phyloP scores from a whole-genome alignment of 352 stramenopile species.

The Globisporangium lucens region DNA sequence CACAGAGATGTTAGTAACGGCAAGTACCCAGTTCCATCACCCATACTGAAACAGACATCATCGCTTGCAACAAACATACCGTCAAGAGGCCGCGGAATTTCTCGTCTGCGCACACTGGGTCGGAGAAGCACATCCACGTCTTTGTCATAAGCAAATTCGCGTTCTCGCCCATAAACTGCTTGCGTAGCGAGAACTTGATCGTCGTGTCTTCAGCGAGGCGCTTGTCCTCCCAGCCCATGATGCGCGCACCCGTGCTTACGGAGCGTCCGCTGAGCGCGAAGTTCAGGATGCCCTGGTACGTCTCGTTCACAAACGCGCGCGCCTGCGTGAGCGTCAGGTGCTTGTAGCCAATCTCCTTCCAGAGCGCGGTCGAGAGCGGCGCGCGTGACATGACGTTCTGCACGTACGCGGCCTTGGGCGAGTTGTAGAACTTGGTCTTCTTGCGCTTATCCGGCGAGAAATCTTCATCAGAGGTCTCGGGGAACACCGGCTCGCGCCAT shows the following conservation, averaged over 20 bases:
- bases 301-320: slow-evolving; percentile 30
- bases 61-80: slow-evolving; percentile 15
- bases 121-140: slow-evolving; percentile 73
- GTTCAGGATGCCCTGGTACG: slow-evolving; percentile 45
- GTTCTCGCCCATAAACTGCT: slow-evolving; percentile 41
- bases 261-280: slow-evolving; percentile 53
- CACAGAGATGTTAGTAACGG: background rate
- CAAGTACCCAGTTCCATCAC: no score
- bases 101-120: slow-evolving; percentile 46
- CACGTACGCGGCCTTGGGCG: slow-evolving; percentile 33
- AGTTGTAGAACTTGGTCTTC: slow-evolving; percentile 25
- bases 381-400: background rate
- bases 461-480: slow-evolving; percentile 34
- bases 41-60: no score
- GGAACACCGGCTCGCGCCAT: slow-evolving; percentile 16
- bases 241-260: slow-evolving; percentile 41
- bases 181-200: slow-evolving; percentile 68
- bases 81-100: slow-evolving; percentile 68
- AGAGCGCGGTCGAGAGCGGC: slow-evolving; percentile 3
- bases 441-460: slow-evolving; percentile 31
- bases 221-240: slow-evolving; percentile 72
- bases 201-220: slow-evolving; percentile 44
- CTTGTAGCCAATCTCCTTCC: slow-evolving; percentile 14
- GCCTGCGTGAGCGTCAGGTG: slow-evolving; percentile 21
- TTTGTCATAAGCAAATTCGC: slow-evolving; percentile 44